These are phyloP conservation scores for Syzygium aqueum DNA, from an alignment of 345 rosid genomes.

Conservation along the genomic window DNA sequence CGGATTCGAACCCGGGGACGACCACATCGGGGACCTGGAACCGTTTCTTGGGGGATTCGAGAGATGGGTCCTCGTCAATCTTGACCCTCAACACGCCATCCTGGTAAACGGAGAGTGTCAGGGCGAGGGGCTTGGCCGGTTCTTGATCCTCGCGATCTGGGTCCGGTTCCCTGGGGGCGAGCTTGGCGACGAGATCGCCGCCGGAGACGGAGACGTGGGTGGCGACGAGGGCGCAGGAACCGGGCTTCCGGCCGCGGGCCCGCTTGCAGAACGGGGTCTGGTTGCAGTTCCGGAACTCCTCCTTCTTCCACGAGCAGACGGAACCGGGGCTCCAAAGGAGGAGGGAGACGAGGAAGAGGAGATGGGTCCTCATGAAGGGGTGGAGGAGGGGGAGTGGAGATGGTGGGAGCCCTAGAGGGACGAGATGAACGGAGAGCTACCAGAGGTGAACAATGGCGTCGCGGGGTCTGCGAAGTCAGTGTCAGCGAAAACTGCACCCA, in stretches of 20 bases:
- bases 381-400: neutral
- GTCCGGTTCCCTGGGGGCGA: constrained; percentile 4
- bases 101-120: constrained; percentile 60
- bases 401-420: neutral
- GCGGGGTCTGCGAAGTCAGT: neutral
- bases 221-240: constrained; percentile 41
- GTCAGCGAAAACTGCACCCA: neutral
- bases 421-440: neutral
- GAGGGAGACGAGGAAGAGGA: constrained; percentile 7
- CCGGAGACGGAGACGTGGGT: constrained; percentile 47
- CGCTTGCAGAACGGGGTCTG: constrained; percentile 98
- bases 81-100: constrained; percentile 66
- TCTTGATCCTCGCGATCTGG: constrained; percentile 14
- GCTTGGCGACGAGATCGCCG: constrained; percentile 80
- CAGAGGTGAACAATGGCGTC: neutral
- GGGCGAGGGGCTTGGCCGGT: constrained; percentile 46
- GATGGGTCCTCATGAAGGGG: constrained; percentile 17
- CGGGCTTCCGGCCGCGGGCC: constrained; percentile 71
- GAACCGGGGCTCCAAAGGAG: constrained; percentile 25
- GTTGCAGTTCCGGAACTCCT: constrained; percentile 86
- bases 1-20: constrained; percentile 46
- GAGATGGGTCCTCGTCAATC: constrained; percentile 70
- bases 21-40: constrained; percentile 85
- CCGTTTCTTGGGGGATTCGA: constrained; percentile 50
- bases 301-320: constrained; percentile 76